phyloP scores from a whole-genome alignment of 2,329 filamentous ascomycete species.

The Aspergillus arachidicola region DNA sequence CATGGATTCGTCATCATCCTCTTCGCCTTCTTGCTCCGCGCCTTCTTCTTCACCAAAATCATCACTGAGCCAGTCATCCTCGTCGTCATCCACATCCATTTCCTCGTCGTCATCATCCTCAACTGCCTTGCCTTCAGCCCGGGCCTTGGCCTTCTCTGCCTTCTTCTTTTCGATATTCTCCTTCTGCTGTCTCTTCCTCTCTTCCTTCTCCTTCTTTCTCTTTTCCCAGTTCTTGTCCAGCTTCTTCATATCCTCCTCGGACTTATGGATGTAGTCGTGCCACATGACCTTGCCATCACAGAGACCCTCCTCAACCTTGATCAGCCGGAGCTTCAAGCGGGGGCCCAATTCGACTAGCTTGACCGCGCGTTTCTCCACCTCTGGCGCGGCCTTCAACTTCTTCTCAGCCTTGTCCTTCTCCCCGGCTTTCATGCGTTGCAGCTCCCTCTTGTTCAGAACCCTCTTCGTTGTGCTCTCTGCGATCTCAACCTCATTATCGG shows the following conservation, averaged over 20 bases:
- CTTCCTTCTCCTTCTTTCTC: slow-evolving; percentile 77
- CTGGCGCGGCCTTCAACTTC: slow-evolving; percentile 43
- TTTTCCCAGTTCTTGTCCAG: slow-evolving; percentile 83
- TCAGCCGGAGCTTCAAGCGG: slow-evolving; percentile 82
- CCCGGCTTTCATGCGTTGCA: slow-evolving; percentile 49
- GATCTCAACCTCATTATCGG: slow-evolving; percentile 93
- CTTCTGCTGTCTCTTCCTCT: slow-evolving; percentile 77
- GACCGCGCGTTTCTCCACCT: slow-evolving; percentile 81
- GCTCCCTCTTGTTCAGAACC: slow-evolving; percentile 56
- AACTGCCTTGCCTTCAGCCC: slow-evolving; percentile 43
- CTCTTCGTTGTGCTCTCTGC: slow-evolving; percentile 57
- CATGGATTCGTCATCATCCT: slow-evolving; percentile 39
- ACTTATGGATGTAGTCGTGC: slow-evolving; percentile 94
- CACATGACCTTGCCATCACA: slow-evolving; percentile 92
- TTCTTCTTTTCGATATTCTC: slow-evolving; percentile 89
- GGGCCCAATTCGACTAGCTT: slow-evolving; percentile 92
- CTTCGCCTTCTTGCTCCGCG: slow-evolving; percentile 38
- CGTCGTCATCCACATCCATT: slow-evolving; percentile 57
- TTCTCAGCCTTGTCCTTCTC: slow-evolving; percentile 49
- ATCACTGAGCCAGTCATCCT: slow-evolving; percentile 57
- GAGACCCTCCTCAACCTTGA: slow-evolving; percentile 94
- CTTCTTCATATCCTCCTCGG: slow-evolving; percentile 72
- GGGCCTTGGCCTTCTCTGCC: slow-evolving; percentile 60
- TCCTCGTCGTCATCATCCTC: slow-evolving; percentile 52
- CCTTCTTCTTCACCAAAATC: slow-evolving; percentile 52